Conservation (phyloP, 352 stramenopile species). For the Globisporangium uncinulatum region DNA sequence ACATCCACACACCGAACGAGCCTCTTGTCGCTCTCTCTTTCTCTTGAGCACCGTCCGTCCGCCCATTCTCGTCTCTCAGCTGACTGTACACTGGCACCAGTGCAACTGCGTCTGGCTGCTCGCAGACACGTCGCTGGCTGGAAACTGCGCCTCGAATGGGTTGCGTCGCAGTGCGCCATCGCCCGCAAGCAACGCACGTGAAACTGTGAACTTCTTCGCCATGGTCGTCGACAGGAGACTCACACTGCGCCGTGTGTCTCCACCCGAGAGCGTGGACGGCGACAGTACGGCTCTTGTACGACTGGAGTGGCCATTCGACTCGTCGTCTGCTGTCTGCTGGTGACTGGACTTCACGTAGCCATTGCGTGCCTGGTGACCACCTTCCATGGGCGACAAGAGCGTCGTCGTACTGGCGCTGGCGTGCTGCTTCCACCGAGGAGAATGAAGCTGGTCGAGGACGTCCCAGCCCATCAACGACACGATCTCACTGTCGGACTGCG, state of each 20-base stretch:
- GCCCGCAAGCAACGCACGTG: constrained; percentile 18
- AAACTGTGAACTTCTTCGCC: constrained; percentile 43
- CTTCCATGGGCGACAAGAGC: neutral
- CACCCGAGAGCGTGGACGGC: neutral
- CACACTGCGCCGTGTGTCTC: constrained; percentile 12
- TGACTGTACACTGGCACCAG: constrained; percentile 62
- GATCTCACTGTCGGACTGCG: constrained; percentile 25
- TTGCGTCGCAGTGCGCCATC: constrained; percentile 22
- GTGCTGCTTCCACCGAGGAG: constrained; percentile 2
- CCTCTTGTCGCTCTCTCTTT: neutral
- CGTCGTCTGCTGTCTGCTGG: neutral
- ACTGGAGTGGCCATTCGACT: neutral
- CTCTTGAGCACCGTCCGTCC: neutral
- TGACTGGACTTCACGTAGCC: constrained; percentile 2
- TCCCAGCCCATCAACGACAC: constrained; percentile 29
- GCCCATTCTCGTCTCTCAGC: constrained; percentile 14
- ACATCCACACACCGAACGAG: no score
- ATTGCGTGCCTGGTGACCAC: neutral
- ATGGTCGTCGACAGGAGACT: constrained; percentile 44
- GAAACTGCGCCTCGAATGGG: constrained; percentile 26
- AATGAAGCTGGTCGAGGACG: constrained; percentile 4
- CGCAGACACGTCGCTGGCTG: neutral
- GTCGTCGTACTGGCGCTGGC: neutral
- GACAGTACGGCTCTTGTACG: constrained; percentile 9
- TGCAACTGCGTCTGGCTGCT: constrained; percentile 21